Percentiles rank a stretch among this genome's conserved stretches.
These are phyloP conservation scores for Ceriops decandra DNA, from an alignment of 345 rosid genomes.

Conservation along the genomic window DNA sequence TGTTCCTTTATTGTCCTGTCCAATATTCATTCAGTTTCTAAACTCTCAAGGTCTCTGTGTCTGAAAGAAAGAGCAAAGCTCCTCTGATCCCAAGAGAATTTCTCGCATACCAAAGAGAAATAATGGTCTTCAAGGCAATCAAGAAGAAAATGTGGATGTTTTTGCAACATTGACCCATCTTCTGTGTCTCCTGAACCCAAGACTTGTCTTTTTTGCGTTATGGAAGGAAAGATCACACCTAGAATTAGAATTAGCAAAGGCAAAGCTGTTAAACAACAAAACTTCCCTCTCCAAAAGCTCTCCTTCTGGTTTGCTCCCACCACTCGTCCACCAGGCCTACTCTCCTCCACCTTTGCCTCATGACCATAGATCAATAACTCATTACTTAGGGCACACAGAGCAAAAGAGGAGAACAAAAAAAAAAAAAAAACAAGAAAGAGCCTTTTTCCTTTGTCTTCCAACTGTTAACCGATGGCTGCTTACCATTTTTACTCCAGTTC, in stretches of 20 bases:
- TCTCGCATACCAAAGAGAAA: slow-evolving; percentile 10
- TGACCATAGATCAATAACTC: not conserved
- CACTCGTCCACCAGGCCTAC: slow-evolving; percentile 52
- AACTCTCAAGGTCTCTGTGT: not conserved
- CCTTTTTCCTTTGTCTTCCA: not conserved
- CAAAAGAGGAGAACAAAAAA: too few species aligned
- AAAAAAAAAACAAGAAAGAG: not conserved
- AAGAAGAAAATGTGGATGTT: slow-evolving; percentile 26
- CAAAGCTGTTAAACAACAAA: slow-evolving; percentile 35
- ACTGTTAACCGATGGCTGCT: slow-evolving; percentile 26
- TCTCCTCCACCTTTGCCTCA: slow-evolving; percentile 21
- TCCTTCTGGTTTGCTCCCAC: slow-evolving; percentile 66
- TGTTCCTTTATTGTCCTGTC: too few species aligned
- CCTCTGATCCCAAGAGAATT: slow-evolving; percentile 9
- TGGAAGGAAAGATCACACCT: slow-evolving; percentile 20
- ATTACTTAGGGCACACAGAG: too few species aligned
- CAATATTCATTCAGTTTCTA: not conserved
- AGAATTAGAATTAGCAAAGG: slow-evolving; percentile 16
- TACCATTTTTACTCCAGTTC: slow-evolving; percentile 27
- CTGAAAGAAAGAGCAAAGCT: not conserved
- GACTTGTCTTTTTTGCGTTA: slow-evolving; percentile 12
- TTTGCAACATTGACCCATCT: not conserved
- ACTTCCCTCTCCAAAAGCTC: slow-evolving; percentile 47
- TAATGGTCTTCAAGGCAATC: slow-evolving; percentile 16
- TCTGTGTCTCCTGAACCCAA: slow-evolving; percentile 2